Evolutionary conservation across 257 asterid genomes (phyloP).

Genomic region (Anisodus tanguticus): DNA sequence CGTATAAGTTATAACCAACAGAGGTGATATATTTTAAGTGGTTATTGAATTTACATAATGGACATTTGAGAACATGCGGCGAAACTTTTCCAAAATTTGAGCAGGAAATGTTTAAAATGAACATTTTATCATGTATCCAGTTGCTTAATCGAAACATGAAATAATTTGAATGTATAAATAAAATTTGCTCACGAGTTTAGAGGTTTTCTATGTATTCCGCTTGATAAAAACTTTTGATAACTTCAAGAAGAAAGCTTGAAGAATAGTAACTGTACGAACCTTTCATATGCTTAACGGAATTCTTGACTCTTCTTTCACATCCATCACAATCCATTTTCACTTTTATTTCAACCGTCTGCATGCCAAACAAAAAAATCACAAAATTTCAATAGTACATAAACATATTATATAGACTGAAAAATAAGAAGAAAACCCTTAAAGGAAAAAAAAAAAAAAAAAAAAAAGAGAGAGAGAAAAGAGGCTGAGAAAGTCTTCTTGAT

Average conservation of each 20-base stretch:
- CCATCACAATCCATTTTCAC: conserved; percentile 95
- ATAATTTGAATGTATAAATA: not conserved
- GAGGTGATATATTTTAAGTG: not conserved
- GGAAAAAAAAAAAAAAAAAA: not conserved
- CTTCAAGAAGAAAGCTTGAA: not conserved
- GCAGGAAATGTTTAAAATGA: not conserved
- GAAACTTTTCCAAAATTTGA: not conserved
- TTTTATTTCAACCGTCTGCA: conserved; percentile 85
- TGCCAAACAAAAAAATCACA: not conserved
- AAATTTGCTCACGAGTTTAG: not conserved
- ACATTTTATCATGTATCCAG: not conserved
- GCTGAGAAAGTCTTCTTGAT: not conserved
- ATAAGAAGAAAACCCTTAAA: not conserved
- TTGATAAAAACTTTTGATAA: not conserved
- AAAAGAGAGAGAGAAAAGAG: not conserved
- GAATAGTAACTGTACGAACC: conserved; percentile 41
- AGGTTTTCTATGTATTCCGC: not conserved
- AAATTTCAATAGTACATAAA: not conserved
- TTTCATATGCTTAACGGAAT: conserved; percentile 70
- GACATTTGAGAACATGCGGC: not conserved
- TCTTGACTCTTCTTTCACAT: conserved; percentile 83
- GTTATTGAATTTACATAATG: not conserved
- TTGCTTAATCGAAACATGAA: not conserved
- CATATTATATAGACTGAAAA: not conserved
- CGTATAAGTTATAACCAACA: not conserved